Percentiles rank a stretch among this genome's conserved stretches.
phyloP scores from a whole-genome alignment of 192 early-diverging fungal species.

The Chytriomyces sp. region DNA sequence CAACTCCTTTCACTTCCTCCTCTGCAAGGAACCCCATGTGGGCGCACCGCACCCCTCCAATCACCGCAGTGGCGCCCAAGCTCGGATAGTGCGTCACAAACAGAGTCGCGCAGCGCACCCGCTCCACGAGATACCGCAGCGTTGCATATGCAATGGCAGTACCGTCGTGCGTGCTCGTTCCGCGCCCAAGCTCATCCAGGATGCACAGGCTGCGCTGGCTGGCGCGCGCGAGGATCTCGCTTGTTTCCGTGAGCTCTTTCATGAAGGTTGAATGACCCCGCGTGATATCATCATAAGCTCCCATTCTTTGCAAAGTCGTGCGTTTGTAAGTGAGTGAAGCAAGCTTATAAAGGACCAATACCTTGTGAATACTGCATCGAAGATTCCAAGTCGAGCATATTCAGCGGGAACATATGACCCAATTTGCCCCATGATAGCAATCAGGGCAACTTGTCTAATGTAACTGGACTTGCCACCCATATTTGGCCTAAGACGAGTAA shows the following conservation, averaged over 20 bases:
- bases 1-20: neutral
- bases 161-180: constrained; percentile 77
- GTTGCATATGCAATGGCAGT: constrained; percentile 74
- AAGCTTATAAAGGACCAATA: neutral
- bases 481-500: constrained; percentile 52
- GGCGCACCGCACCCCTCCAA: constrained; percentile 22
- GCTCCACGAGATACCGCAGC: constrained; percentile 55
- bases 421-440: constrained; percentile 67
- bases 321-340: neutral
- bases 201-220: constrained; percentile 63
- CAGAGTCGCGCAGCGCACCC: constrained; percentile 55
- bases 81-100: constrained; percentile 81
- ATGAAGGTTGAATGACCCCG: constrained; percentile 74
- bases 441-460: constrained; percentile 46
- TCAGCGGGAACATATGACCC: constrained; percentile 73
- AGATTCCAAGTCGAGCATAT: constrained; percentile 62
- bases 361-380: constrained; percentile 72
- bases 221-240: constrained; percentile 35
- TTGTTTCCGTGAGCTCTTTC: constrained; percentile 53
- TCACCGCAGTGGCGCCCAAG: constrained; percentile 24
- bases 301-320: constrained; percentile 41
- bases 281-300: constrained; percentile 67
- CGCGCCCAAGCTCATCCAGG: constrained; percentile 80
- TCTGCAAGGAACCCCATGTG: constrained; percentile 47
- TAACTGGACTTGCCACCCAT: constrained; percentile 71